Evolutionary conservation across 2,329 filamentous ascomycete species (phyloP), one percentile per base, ranked within the genome.

Genomic region (Hirsutella minnesotensis): DNA sequence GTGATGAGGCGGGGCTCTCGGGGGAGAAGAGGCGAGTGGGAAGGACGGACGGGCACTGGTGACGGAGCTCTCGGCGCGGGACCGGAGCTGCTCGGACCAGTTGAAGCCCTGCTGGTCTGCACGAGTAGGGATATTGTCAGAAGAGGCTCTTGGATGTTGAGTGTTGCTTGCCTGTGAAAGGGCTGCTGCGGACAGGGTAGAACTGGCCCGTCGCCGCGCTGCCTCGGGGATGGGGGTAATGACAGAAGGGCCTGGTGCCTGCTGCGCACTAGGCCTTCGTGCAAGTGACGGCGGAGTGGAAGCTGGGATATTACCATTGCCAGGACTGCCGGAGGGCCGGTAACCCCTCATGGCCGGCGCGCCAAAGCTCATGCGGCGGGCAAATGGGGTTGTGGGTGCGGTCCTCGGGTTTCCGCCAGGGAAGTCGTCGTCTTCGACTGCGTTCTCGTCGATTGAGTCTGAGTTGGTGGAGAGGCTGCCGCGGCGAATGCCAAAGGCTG

Each of bases 81-180:
- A 83, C 64, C 88, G 86, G 72, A 95, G 79, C 70, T 94, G 89
- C 70, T 95, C 90, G 60, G 87, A 86, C 84, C 90, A 95, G 68
- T 94, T 94, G 75, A 94, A 95, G 63, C 86, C 86, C 74, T 62
- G 59, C 57, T 92, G 87, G 73, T 86, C 84, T 89, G 77, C 67
- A 65, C 73, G 75, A 62, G 66, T 64, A 68, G 61, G 57, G 50
- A 66, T 67, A 66, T 67, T 68, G 79, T 84, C 75, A 84, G 80
- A 79, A 75, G 69, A 63, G 63, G 70, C 67, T 79, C 59, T 66
- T 60, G 68, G 61, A 62, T 63, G 57, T 61, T 71, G 70, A 70
- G 65, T 66, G 63, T 65, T 71, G 74, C 75, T 78, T 77, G 73
- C 72, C 70, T 76, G 73, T 62, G 63, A 58, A 49, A 58, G 49